phyloP scores from a whole-genome alignment of 352 stramenopile genomes.

The Pythium graminicola region DNA sequence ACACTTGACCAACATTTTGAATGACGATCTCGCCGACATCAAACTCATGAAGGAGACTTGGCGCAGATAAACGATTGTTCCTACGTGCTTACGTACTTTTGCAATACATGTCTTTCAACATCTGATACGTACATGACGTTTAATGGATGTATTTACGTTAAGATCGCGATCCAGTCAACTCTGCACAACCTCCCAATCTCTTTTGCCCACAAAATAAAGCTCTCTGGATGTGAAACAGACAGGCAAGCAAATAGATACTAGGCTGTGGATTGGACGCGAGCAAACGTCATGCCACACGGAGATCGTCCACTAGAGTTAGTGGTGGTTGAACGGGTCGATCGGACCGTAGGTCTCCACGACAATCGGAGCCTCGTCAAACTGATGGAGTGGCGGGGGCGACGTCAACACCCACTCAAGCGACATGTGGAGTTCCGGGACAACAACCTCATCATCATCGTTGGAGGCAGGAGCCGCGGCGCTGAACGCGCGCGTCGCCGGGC shows the following conservation, averaged over 20 bases:
- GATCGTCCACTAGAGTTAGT: constrained; percentile 28
- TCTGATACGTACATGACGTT: no score
- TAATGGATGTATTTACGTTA: constrained; percentile 31
- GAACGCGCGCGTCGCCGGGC: constrained; percentile 48
- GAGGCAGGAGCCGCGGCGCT: constrained; percentile 43
- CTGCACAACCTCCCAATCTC: not conserved
- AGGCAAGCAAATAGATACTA: not conserved
- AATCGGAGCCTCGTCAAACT: constrained; percentile 85
- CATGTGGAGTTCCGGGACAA: constrained; percentile 76
- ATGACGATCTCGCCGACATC: constrained; percentile 81
- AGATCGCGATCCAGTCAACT: constrained; percentile 16
- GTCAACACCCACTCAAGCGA: constrained; percentile 82
- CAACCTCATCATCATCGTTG: constrained; percentile 63
- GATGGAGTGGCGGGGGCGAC: constrained; percentile 80
- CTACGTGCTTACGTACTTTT: no score
- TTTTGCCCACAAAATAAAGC: not conserved
- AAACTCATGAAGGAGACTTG: constrained; percentile 85
- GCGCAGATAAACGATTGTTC: constrained; percentile 65
- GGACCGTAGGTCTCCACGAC: constrained; percentile 85
- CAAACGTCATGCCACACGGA: constrained; percentile 6
- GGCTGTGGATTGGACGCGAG: not conserved
- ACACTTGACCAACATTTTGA: constrained; percentile 73
- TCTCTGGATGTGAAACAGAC: not conserved
- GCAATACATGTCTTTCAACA: no score
- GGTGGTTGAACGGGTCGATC: constrained; percentile 76